Evolutionary conservation across 148 eudicot species (phyloP).

Genomic region (Hydrangea macrophylla): DNA sequence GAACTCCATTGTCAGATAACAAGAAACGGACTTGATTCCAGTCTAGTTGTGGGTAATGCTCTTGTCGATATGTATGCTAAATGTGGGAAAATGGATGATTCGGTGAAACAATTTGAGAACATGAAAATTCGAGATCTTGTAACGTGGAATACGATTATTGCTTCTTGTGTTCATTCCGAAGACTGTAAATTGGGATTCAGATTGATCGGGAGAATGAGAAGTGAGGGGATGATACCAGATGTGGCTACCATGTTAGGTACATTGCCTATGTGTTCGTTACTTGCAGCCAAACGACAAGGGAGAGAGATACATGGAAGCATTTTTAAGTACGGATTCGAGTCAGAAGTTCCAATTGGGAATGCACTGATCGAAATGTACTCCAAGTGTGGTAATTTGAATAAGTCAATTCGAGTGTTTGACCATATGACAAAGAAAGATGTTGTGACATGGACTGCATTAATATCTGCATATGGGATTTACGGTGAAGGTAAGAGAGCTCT

Average conservation of each 20-base stretch:
- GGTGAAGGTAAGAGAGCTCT: slow-evolving; percentile 42
- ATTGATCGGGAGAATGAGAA: slow-evolving; percentile 35
- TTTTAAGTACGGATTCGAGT: slow-evolving; percentile 27
- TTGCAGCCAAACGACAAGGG: slow-evolving; percentile 37
- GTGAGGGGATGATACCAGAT: slow-evolving; percentile 30
- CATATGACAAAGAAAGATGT: slow-evolving; percentile 33
- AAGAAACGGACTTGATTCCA: slow-evolving; percentile 33
- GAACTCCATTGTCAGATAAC: slow-evolving; percentile 38
- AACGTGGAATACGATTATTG: slow-evolving; percentile 41
- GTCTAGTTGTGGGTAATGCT: slow-evolving; percentile 38
- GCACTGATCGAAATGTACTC: slow-evolving; percentile 48
- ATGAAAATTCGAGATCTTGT: slow-evolving; percentile 39
- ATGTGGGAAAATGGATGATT: slow-evolving; percentile 31
- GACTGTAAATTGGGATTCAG: slow-evolving; percentile 30
- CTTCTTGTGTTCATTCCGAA: slow-evolving; percentile 31
- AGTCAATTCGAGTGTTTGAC: slow-evolving; percentile 27
- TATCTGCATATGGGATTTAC: slow-evolving; percentile 36
- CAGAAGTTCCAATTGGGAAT: slow-evolving; percentile 27
- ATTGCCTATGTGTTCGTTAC: slow-evolving; percentile 34
- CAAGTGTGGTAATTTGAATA: slow-evolving; percentile 31
- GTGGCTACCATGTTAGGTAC: slow-evolving; percentile 31
- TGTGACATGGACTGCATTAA: slow-evolving; percentile 38
- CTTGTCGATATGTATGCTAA: slow-evolving; percentile 43
- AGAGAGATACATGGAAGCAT: slow-evolving; percentile 38
- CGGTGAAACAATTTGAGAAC: slow-evolving; percentile 34